Evolutionary conservation across 1,284 basidiomycete species (phyloP).

Genomic region (Ustilago xerochloae): DNA sequence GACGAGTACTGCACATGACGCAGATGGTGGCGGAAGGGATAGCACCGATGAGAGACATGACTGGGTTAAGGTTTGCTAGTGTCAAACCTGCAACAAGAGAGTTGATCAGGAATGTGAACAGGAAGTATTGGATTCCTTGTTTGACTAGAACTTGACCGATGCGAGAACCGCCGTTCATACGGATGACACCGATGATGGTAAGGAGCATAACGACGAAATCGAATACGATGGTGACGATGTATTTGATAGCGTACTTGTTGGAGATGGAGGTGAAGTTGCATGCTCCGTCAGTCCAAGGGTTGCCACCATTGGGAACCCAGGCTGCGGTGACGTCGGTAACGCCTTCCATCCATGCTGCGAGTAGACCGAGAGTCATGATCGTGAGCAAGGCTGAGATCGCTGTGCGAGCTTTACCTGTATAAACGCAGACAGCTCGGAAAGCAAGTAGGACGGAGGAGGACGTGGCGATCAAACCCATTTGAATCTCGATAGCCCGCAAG

Average conservation of each 20-base stretch:
- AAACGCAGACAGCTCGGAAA: conserved; percentile 47
- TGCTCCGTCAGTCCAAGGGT: conserved; percentile 42
- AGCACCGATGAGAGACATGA: conserved; percentile 53
- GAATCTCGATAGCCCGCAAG: conserved; percentile 37
- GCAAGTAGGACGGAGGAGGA: conserved; percentile 38
- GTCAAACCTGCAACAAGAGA: conserved; percentile 46
- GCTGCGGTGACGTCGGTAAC: conserved; percentile 31
- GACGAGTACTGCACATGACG: conserved; percentile 49
- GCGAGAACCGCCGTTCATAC: conserved; percentile 45
- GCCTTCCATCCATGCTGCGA: conserved; percentile 55
- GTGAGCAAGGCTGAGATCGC: conserved; percentile 27
- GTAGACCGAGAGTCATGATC: conserved; percentile 36
- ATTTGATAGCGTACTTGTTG: conserved; percentile 43
- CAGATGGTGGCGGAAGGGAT: conserved; percentile 46
- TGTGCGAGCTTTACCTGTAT: conserved; percentile 21
- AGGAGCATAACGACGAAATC: conserved; percentile 48
- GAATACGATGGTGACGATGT: conserved; percentile 45
- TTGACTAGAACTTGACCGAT: conserved; percentile 51
- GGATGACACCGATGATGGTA: conserved; percentile 50
- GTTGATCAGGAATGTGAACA: conserved; percentile 48
- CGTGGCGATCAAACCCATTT: conserved; percentile 47
- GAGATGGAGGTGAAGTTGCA: conserved; percentile 33
- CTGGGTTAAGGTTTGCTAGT: conserved; percentile 45
- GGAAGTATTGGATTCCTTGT: conserved; percentile 58
- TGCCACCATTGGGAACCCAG: conserved; percentile 32